Percentiles rank a stretch among this genome's conserved stretches.
phyloP scores from a whole-genome alignment of 805 yeast genomes.

The Blastobotrys parvus region DNA sequence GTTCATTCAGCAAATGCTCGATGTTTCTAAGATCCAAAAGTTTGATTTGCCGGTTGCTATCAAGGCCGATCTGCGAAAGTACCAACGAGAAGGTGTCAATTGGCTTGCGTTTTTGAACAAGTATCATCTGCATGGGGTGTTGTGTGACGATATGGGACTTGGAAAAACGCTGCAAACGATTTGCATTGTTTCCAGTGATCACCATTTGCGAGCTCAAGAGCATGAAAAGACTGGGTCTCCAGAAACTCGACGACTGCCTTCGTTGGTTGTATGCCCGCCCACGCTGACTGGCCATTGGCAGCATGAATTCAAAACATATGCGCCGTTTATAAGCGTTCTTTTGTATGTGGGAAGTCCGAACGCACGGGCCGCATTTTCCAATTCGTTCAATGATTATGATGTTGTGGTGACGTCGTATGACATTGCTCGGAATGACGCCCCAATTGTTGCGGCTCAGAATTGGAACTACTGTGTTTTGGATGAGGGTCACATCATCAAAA shows the following conservation, averaged over 20 bases:
- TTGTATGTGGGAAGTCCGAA: constrained; percentile 94
- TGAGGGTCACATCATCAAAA: constrained; percentile 96
- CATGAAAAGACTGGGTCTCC: constrained; percentile 49
- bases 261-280: constrained; percentile 91
- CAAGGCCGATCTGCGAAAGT: constrained; percentile 84
- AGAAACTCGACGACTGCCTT: constrained; percentile 70
- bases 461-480: constrained; percentile 94
- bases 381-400: constrained; percentile 52
- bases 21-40: constrained; percentile 80
- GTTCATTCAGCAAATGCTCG: constrained; percentile 96
- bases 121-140: constrained; percentile 91
- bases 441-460: constrained; percentile 47
- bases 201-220: constrained; percentile 70
- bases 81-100: constrained; percentile 97
- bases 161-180: constrained; percentile 97
- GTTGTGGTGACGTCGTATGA: constrained; percentile 92
- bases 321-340: constrained; percentile 73
- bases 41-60: constrained; percentile 86
- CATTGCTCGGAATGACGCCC: constrained; percentile 87
- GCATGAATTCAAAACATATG: constrained; percentile 82
- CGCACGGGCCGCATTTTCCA: constrained; percentile 48
- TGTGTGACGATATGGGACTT: constrained; percentile 99
- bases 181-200: constrained; percentile 95
- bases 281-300: constrained; percentile 99
- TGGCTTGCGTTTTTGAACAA: constrained; percentile 95